Evolutionary conservation across 176 grass and related monocot genomes (phyloP), one percentile per base, ranked within the genome.

Genomic region (Alopecurus myosuroides): DNA sequence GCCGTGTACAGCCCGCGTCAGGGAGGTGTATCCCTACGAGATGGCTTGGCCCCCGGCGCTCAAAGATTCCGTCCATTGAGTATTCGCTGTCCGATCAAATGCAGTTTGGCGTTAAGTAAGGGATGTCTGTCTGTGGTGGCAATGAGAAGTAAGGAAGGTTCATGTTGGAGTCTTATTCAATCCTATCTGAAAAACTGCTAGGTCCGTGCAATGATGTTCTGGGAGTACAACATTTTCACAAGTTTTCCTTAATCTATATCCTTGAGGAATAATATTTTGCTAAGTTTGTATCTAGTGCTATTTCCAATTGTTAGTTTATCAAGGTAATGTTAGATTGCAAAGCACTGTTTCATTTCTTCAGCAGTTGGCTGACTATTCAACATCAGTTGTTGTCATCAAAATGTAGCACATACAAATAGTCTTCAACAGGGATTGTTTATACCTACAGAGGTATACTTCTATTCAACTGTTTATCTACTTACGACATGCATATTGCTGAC

Each of bases 31-130:
- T 61, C 45, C 65, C 5, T 87, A 73, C 35, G 63, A 87, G 64
- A 87, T 87, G 17, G 23, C 23, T 26, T 81, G 85, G 85, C 50
- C 76, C 6, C 85, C 52, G 26, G 62, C 36, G 51, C 76, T 74
- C n/a, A 45, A 30, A 29, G 25, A 49, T 44, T 49, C 30, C 7
- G 25, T 20, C 66, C 30, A 65, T 65, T 65, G 17, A 57, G 78
- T 77, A 34, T 57, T 35, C 9, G 6, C 3, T 14, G 41, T 39
- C 55, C 23, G 48, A 71, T 22, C 4, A 33, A 64, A 46, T 45
- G 79, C 29, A 75, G 46, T 17, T 61, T 56, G 64, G 15, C 20
- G 41, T 9, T n/a, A 36, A 19, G 33, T 66, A 64, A 61, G 57
- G 4, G 57, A 36, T 56, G 35, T 74, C 14, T 62, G 28, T 55